Base-by-base conservation (phyloP, 441 rosid genomes). In the Arabidopsis hybrid region DNA sequence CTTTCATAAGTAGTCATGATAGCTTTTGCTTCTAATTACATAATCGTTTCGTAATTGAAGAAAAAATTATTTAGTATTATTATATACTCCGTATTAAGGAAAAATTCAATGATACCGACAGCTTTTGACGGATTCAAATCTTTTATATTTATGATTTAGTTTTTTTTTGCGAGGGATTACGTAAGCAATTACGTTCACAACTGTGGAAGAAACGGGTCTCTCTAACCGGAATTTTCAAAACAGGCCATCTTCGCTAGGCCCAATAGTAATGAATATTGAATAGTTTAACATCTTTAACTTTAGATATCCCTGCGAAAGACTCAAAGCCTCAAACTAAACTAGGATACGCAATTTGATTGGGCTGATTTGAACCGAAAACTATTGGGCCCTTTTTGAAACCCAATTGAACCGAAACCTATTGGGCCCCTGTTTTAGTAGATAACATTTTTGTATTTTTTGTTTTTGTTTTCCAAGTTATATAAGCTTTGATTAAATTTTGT, bases 111-210 rank as follows among this genome's bases (percentile, higher is more conserved):
- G 57, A 58, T 35, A 42, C 45, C 18, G 32, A 21, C 57, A 43
- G 29, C 46, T 43, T 71, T 9, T 72, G 69, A 52, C 69, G 11
- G 60, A 16, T 42, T 72, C 67, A 51, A 57, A 26, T 26, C 29
- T 26, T 26, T 26, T 49, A 51, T 18, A 26, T 66, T 39, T 56
- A 16, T 47, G 18, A n/a, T 29, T 29, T 43, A 65, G 50, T 47
- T 68, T 68, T 47, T 4, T 32, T 13, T 55, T 55, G 39, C 4
- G 29, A 26, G 29, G 29, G 17, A 31, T 59, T 59, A 59, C 78
- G 78, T 74, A 74, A 40, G 78, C 68, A 60, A 13, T 74, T 67
- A 67, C 78, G 68, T 67, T 32, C 7, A 17, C 17, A 51, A 21
- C 50, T 56, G 39, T 55, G 4, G 14, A 40, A 71, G 29, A 51